Base-by-base conservation (phyloP, 2,329 filamentous ascomycete species). In the Alternaria conjuncta region DNA sequence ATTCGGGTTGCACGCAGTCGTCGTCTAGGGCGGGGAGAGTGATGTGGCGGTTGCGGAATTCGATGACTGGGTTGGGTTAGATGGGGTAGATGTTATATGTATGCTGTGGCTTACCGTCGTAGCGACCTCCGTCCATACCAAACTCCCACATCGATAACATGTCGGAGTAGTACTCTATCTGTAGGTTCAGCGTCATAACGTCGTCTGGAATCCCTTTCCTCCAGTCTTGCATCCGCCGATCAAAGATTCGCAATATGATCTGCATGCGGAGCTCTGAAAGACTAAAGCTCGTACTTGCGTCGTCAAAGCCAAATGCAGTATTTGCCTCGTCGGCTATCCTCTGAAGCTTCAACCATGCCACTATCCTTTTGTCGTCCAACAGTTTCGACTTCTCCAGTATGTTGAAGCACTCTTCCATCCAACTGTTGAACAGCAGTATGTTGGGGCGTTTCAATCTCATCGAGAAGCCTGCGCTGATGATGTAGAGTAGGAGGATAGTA, bases 121-220 rank as follows among this genome's bases (percentile, higher is more conserved):
- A 78, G 25, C 71, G 72, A 18, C 78, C 78, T 10, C 77, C 76
- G 20, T 79, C 78, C 77, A 79, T 79, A 1, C 72, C 77, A 43
- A 79, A 79, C 45, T 79, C 78, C 72, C 75, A 79, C 73, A 78
- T 79, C 0, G 73, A 73, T 20, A 79, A 66, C 65, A 76, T 77
- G 36, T 76, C 77, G 53, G 75, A 71, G 25, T 78, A 68, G 28
- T 71, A 77, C 54, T 78, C 75, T 18, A 78, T 69, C 45, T 68
- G 71, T 9, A 78, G 32, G 6, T 67, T 65, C 20, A 74, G 43
- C 5, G 69, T 78, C 71, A 76, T 68, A 5, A 78, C 72, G 13
- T 78, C 76, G 13, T 68, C 64, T 2, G 77, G 69, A 15, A 78
- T 66, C 3, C 71, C 74, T 20, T 72, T 75, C 36, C 70, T 77